phyloP scores from a whole-genome alignment of 2,329 filamentous ascomycete genomes.

The Aspergillus sojae region DNA sequence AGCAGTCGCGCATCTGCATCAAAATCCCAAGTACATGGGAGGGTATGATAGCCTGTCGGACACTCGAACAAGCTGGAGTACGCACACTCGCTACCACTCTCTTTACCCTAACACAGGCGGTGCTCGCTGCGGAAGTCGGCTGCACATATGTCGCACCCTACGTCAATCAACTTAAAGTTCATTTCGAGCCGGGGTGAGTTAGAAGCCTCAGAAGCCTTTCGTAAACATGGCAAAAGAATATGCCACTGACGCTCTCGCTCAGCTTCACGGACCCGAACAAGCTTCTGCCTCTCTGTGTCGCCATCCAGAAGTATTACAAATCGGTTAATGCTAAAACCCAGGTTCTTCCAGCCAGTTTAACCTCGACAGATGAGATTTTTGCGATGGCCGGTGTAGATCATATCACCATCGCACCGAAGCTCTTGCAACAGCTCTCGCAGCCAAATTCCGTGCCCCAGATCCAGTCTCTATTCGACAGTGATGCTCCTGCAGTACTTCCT shows the following conservation, averaged over 20 bases:
- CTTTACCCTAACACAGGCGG: constrained; percentile 64
- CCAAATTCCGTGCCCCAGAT: constrained; percentile 38
- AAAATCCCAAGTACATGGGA: constrained; percentile 68
- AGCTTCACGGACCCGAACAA: constrained; percentile 33
- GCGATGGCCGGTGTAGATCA: constrained; percentile 60
- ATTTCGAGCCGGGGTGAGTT: constrained; percentile 52
- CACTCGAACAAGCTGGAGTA: constrained; percentile 57
- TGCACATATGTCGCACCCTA: constrained; percentile 67
- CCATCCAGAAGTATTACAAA: constrained; percentile 58
- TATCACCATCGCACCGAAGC: constrained; percentile 60
- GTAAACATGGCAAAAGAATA: neutral
- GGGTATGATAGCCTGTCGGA: constrained; percentile 61
- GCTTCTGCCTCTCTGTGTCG: constrained; percentile 52
- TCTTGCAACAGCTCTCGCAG: constrained; percentile 53
- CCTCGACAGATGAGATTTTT: constrained; percentile 61
- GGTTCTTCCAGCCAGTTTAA: constrained; percentile 61
- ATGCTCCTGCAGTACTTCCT: constrained; percentile 14
- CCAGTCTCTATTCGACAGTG: constrained; percentile 34
- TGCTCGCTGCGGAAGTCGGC: constrained; percentile 58
- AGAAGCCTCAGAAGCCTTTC: neutral
- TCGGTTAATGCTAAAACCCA: constrained; percentile 47
- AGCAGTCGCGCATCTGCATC: constrained; percentile 58
- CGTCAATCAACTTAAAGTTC: constrained; percentile 66
- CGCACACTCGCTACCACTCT: constrained; percentile 64
- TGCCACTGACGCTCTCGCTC: neutral